Conservation (phyloP, 768 basidiomycete species). For the Psilocybe cubensis region DNA sequence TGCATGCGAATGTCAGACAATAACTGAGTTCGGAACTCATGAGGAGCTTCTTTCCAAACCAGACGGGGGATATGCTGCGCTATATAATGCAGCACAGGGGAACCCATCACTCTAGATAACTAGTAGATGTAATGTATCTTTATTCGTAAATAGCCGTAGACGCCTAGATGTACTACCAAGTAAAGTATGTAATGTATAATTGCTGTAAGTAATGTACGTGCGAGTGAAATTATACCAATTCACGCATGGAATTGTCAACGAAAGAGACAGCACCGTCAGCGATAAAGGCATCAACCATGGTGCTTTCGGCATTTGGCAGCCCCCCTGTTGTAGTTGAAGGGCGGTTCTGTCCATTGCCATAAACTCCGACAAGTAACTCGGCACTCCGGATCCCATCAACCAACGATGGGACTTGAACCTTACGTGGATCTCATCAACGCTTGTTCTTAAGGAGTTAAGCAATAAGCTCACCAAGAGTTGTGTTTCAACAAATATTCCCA, state of each 20-base stretch:
- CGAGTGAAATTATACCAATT: constrained; percentile 36
- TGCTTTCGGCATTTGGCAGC: constrained; percentile 43
- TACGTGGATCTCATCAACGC: constrained; percentile 9
- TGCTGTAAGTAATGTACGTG: constrained; percentile 5
- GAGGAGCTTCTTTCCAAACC: constrained; percentile 59
- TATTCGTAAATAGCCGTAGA: constrained; percentile 12
- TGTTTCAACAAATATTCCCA: constrained; percentile 90
- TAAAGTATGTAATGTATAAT: constrained; percentile 13
- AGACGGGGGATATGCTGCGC: constrained; percentile 65
- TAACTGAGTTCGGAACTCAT: constrained; percentile 78
- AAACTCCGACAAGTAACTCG: constrained; percentile 85
- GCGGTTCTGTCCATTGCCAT: constrained; percentile 59
- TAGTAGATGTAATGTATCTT: constrained; percentile 1
- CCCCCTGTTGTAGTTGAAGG: constrained; percentile 31
- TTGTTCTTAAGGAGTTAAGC: constrained; percentile 4
- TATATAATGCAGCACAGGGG: constrained; percentile 54
- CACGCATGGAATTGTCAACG: constrained; percentile 61
- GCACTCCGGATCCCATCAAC: constrained; percentile 88
- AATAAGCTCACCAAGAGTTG: constrained; percentile 71
- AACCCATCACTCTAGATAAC: neutral
- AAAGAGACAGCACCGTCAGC: constrained; percentile 68
- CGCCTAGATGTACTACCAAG: constrained; percentile 9
- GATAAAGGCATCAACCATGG: constrained; percentile 70
- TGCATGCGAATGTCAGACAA: constrained; percentile 45
- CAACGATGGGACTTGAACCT: constrained; percentile 90